Evolutionary conservation across 306 rosid genomes (phyloP).

Genomic region (Luffa aegyptiaca): DNA sequence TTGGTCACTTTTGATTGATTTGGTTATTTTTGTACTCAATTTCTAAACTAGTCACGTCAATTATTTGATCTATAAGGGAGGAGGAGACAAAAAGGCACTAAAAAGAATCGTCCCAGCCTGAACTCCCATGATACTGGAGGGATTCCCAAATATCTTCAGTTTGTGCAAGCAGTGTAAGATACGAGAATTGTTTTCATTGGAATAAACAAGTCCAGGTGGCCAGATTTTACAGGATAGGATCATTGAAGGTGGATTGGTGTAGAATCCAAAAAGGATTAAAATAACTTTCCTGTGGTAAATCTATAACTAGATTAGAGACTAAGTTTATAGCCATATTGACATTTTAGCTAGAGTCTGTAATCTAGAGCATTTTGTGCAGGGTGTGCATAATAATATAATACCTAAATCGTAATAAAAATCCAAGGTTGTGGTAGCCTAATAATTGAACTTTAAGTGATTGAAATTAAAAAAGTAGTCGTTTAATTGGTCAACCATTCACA

Average conservation of each 20-base stretch:
- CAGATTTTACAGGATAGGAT: neutral
- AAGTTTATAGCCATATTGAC: conserved; percentile 8
- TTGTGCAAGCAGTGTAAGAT: neutral
- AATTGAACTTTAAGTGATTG: neutral
- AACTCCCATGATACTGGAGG: neutral
- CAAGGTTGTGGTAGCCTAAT: neutral
- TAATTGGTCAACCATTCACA: conserved; percentile 8
- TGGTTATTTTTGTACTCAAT: neutral
- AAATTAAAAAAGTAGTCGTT: neutral
- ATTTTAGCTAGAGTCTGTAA: neutral
- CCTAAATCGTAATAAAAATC: neutral
- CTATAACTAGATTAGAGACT: neutral
- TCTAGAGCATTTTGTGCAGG: neutral
- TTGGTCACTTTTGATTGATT: neutral
- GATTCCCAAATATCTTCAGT: neutral
- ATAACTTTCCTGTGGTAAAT: neutral
- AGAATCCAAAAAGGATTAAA: neutral
- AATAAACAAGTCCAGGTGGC: conserved; percentile 1
- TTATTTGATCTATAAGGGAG: neutral
- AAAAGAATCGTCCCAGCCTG: neutral
- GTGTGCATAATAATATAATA: neutral
- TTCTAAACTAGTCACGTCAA: neutral
- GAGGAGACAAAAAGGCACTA: neutral
- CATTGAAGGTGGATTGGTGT: neutral
- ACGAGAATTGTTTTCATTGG: neutral